Conservation (phyloP, 768 basidiomycete genomes). For the Auricularia auricula-judae region DNA sequence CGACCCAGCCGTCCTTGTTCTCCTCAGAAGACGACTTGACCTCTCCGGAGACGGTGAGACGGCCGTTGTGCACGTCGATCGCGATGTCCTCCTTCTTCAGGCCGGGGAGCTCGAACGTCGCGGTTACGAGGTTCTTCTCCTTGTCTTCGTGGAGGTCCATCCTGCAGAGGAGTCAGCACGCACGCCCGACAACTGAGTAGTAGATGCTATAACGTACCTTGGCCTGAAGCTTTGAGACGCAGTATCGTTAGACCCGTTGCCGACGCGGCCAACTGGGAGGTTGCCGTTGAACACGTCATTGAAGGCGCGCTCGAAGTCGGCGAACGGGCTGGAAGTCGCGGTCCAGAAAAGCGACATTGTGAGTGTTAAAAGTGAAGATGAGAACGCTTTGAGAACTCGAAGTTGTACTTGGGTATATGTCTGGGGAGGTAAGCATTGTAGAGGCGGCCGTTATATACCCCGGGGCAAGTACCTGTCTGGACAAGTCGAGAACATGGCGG, state of each 20-base stretch:
- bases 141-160: slow-evolving; percentile 38
- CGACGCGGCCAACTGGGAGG: neutral
- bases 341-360: neutral
- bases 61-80: slow-evolving; percentile 31
- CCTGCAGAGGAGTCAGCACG: neutral
- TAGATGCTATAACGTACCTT: neutral
- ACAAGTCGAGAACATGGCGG: no score
- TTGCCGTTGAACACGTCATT: neutral
- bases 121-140: slow-evolving; percentile 31
- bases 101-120: slow-evolving; percentile 47
- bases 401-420: no score
- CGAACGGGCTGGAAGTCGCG: neutral
- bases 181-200: neutral
- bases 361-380: neutral
- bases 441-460: no score
- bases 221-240: neutral
- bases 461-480: no score
- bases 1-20: slow-evolving; percentile 24
- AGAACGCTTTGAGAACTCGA: neutral
- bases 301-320: neutral
- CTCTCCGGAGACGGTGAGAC: slow-evolving; percentile 39
- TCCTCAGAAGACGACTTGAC: slow-evolving; percentile 18
- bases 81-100: slow-evolving; percentile 28
- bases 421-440: no score
- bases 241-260: neutral